Evolutionary conservation across 148 eudicot genomes (phyloP).

Genomic region (Silene uniflora): DNA sequence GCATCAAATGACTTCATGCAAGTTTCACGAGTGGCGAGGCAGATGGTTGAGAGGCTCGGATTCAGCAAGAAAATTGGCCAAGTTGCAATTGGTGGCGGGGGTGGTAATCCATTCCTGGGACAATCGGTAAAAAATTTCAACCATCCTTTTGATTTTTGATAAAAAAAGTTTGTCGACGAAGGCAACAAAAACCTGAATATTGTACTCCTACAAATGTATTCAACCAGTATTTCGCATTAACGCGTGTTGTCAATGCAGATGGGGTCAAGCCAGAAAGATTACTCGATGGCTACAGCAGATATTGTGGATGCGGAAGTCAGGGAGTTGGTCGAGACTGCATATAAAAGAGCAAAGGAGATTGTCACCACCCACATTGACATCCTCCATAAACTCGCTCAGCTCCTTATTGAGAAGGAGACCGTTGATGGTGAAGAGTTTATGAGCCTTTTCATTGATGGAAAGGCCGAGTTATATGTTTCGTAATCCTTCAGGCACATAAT

Average conservation of each 20-base stretch:
- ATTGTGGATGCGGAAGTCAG: constrained; percentile 90
- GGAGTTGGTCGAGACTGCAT: constrained; percentile 82
- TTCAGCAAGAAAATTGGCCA: constrained; percentile 99
- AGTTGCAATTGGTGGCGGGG: constrained; percentile 81
- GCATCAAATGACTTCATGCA: constrained; percentile 99
- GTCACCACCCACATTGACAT: constrained; percentile 89
- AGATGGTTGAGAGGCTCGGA: constrained; percentile 99
- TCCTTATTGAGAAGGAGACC: constrained; percentile 91
- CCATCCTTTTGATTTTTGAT: neutral
- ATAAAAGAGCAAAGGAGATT: constrained; percentile 66
- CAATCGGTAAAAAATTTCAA: constrained; percentile 54
- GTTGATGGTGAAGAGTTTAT: constrained; percentile 99
- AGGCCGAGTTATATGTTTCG: constrained; percentile 79
- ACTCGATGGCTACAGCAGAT: constrained; percentile 99
- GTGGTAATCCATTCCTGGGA: constrained; percentile 97
- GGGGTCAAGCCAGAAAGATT: constrained; percentile 82
- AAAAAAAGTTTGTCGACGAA: neutral
- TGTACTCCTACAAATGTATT: too few relatives aligned
- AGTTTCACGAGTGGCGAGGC: constrained; percentile 97
- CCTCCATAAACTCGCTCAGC: constrained; percentile 87
- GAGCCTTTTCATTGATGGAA: constrained; percentile 99
- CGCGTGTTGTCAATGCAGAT: constrained; percentile 40
- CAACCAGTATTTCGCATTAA: neutral
- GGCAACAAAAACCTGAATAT: neutral
- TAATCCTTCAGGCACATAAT: constrained; percentile 22